phyloP scores from a whole-genome alignment of 1,284 basidiomycete genomes.

The Ustilago lituana region DNA sequence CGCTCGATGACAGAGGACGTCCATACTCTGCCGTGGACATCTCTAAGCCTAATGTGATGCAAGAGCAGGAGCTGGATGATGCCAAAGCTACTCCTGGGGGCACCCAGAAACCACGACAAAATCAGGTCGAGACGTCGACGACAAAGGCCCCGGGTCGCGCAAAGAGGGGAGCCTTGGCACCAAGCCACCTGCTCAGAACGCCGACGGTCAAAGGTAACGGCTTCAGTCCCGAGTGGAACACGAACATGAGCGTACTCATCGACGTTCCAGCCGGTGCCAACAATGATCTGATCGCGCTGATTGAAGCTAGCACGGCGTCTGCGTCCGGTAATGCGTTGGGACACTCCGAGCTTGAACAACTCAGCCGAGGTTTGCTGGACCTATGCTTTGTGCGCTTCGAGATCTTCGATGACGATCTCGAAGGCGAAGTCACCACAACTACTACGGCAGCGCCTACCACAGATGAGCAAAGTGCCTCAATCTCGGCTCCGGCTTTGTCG shows the following conservation, averaged over 20 bases:
- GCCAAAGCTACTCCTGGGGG: not conserved
- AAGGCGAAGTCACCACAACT: not conserved
- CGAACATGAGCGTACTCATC: slow-evolving; percentile 49
- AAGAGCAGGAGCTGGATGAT: not conserved
- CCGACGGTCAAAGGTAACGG: slow-evolving; percentile 55
- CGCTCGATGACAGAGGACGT: not conserved
- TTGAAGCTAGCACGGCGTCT: slow-evolving; percentile 18
- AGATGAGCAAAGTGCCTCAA: too few relatives aligned
- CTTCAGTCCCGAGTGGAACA: slow-evolving; percentile 63
- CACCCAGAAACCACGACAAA: not conserved
- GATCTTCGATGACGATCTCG: slow-evolving; percentile 55
- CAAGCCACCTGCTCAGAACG: slow-evolving; percentile 34
- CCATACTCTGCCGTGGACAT: too few relatives aligned
- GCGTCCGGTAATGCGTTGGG: not conserved
- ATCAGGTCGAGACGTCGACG: not conserved
- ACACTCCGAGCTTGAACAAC: slow-evolving; percentile 19
- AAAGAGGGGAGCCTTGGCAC: not conserved
- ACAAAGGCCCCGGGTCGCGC: not conserved
- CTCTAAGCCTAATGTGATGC: too few relatives aligned
- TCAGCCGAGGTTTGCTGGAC: slow-evolving; percentile 61
- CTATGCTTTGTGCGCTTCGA: slow-evolving; percentile 64
- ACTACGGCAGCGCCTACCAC: not conserved
- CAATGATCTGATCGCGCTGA: slow-evolving; percentile 19
- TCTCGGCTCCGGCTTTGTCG: not conserved
- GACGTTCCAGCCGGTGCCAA: slow-evolving; percentile 53